These are phyloP conservation scores for Psilocybe sp. DNA, from an alignment of 768 basidiomycete species.

Conservation along the genomic window DNA sequence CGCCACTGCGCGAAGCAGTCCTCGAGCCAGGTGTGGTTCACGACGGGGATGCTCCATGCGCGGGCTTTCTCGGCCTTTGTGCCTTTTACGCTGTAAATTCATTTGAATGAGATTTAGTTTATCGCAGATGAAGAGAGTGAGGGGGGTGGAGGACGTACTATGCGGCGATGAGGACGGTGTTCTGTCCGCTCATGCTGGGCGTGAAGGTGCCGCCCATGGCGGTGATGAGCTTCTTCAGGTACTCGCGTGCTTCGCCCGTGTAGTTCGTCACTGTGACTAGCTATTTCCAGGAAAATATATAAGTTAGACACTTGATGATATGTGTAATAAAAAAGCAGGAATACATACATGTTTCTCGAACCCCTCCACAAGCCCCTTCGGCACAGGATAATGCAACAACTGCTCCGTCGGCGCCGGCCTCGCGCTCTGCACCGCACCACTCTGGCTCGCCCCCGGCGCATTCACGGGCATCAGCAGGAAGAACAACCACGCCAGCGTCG, in stretches of 20 bases:
- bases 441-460: conserved; percentile 32
- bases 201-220: conserved; percentile 80
- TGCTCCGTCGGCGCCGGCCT: conserved; percentile 54
- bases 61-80: conserved; percentile 72
- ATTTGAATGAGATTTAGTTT: conserved; percentile 4
- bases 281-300: conserved; percentile 29
- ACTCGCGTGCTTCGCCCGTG: conserved; percentile 82
- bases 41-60: conserved; percentile 80
- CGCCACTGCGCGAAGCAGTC: conserved; percentile 86
- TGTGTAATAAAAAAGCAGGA: conserved; percentile 1
- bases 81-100: conserved; percentile 38
- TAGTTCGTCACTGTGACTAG: conserved; percentile 87
- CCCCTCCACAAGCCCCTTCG: conserved; percentile 53
- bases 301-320: background rate
- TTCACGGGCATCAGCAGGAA: conserved; percentile 66
- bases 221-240: conserved; percentile 78
- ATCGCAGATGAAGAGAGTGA: background rate
- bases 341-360: conserved; percentile 59
- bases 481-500: conserved; percentile 82
- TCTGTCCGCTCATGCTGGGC: conserved; percentile 73
- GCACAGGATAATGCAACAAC: conserved; percentile 83
- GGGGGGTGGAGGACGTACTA: conserved; percentile 49
- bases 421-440: no score
- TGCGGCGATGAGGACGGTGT: conserved; percentile 82
- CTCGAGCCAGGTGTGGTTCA: conserved; percentile 91